A percentile compares a stretch with the other conserved stretches of the same genome.
phyloP scores from a whole-genome alignment of 169 alveolate genomes.

The Plasmodium falciparum region DNA sequence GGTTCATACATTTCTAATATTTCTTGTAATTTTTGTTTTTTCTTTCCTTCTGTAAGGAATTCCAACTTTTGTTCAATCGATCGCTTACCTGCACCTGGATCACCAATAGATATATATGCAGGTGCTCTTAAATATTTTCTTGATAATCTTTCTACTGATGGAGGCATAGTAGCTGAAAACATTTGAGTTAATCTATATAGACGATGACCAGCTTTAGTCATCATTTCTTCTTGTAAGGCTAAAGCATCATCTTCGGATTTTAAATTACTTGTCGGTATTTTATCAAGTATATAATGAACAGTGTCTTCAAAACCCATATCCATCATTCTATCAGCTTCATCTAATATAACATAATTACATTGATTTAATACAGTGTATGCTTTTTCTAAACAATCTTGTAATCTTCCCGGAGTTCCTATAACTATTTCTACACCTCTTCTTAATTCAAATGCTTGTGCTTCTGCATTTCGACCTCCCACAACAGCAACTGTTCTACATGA shows the following conservation, averaged over 20 bases:
- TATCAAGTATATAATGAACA: slow-evolving; percentile 93
- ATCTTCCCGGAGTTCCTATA: slow-evolving; percentile 99
- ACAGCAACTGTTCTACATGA: slow-evolving; percentile 92
- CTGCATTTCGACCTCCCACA: slow-evolving; percentile 97
- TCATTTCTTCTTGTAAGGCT: slow-evolving; percentile 90
- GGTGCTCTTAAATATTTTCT: slow-evolving; percentile 92
- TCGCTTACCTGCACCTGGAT: slow-evolving; percentile 95
- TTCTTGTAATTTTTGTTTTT: slow-evolving; percentile 85
- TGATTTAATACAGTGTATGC: slow-evolving; percentile 93
- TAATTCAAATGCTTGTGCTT: slow-evolving; percentile 93
- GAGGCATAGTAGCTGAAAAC: slow-evolving; percentile 98
- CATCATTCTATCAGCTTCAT: slow-evolving; percentile 99
- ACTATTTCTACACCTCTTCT: slow-evolving; percentile 96
- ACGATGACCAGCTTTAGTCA: slow-evolving; percentile 91
- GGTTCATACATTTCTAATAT: slow-evolving; percentile 85
- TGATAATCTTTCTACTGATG: slow-evolving; percentile 95
- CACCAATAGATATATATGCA: slow-evolving; percentile 94
- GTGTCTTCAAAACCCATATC: slow-evolving; percentile 98
- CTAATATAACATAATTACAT: slow-evolving; percentile 95
- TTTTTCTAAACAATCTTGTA: slow-evolving; percentile 94
- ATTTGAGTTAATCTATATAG: slow-evolving; percentile 92
- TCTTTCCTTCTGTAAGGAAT: slow-evolving; percentile 90
- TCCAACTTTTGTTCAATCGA: slow-evolving; percentile 94
- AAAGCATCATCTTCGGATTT: slow-evolving; percentile 90
- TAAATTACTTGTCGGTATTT: slow-evolving; percentile 90